Evolutionary conservation across 495 filamentous ascomycete species (phyloP), one percentile per base, ranked within the genome.

Genomic region (Aspergillus cavernicola): DNA sequence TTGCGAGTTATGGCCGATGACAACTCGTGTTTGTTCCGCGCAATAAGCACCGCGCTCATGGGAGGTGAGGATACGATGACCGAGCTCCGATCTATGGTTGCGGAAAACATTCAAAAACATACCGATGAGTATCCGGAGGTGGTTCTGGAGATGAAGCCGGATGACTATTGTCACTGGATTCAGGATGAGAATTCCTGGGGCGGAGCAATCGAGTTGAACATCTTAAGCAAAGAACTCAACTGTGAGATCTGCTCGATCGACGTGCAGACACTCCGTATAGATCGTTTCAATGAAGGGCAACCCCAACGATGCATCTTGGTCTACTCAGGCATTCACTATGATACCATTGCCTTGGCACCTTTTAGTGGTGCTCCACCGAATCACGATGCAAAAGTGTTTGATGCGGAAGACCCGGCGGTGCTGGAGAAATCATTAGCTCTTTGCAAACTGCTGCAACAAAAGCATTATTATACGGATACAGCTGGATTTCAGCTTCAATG

Each of bases 1-100:
- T 82, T 97, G 5, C 85, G 93, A 2, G 89, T 97, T 29, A 97
- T 98, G 93, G 89, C 92, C 9, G 93, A 97, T 63, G 93, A 98
- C 66, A 97, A 97, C 68, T 88, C 84, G 38, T 98, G 93, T 68
- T 84, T 97, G 53, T 98, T 97, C 68, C 87, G 90, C 9, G 93
- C 95, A 0, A 80, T 97, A 20, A 85, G 85, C 46, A 85, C 84
- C 45, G 88, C 89, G 3, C 78, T 96, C 16, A 79, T 89, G 51
- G 84, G 85, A 35, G 76, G 75, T 6, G 80, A 88, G 62, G 85
- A 91, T 56, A 73, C 78, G n/a, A 88, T 88, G 75, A 80, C 77
- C 1, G 84, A 88, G 54, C 76, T 97, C 5, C 87, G 93, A 37
- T 85, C 84, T n/a, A 68, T 95, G 15, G 81, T 96, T 3, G 89